Percentiles rank a stretch among this genome's conserved stretches.
These are phyloP conservation scores for Aspergillus sparsus DNA, from an alignment of 495 filamentous ascomycete genomes.

Conservation along the genomic window DNA sequence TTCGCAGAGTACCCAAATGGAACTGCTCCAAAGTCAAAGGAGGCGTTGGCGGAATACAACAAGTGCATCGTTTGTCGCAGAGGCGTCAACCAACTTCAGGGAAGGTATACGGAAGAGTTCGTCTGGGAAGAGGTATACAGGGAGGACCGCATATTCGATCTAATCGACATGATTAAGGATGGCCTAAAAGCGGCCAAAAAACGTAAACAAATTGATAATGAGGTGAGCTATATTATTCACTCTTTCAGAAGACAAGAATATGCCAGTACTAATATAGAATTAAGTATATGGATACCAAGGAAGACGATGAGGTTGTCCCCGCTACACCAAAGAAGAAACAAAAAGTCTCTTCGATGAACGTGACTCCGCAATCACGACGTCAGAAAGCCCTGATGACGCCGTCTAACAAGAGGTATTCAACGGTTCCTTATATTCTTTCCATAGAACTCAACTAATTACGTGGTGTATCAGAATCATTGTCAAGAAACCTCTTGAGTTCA, in stretches of 20 bases:
- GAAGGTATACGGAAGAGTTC: constrained; percentile 91
- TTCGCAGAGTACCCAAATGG: constrained; percentile 70
- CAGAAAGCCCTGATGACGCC: constrained; percentile 65
- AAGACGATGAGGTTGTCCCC: constrained; percentile 50
- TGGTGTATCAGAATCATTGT: constrained; percentile 60
- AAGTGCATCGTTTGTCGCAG: constrained; percentile 90
- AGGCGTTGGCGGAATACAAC: constrained; percentile 63
- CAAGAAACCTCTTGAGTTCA: constrained; percentile 94
- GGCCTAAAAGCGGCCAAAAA: constrained; percentile 60
- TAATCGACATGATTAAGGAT: constrained; percentile 65
- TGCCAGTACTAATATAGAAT: constrained; percentile 20
- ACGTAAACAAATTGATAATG: constrained; percentile 47
- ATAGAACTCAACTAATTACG: constrained; percentile 5
- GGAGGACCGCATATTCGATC: constrained; percentile 59
- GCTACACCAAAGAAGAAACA: constrained; percentile 61
- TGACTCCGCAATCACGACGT: constrained; percentile 60
- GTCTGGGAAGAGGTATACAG: constrained; percentile 82
- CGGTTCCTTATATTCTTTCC: background rate
- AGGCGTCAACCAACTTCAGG: constrained; percentile 83
- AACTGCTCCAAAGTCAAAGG: constrained; percentile 66
- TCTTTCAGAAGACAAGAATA: background rate
- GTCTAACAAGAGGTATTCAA: constrained; percentile 61
- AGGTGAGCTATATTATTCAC: constrained; percentile 40
- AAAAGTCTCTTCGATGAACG: constrained; percentile 52
- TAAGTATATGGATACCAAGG: constrained; percentile 44